phyloP scores from a whole-genome alignment of 495 filamentous ascomycete genomes.

The Bombardia bombarda region DNA sequence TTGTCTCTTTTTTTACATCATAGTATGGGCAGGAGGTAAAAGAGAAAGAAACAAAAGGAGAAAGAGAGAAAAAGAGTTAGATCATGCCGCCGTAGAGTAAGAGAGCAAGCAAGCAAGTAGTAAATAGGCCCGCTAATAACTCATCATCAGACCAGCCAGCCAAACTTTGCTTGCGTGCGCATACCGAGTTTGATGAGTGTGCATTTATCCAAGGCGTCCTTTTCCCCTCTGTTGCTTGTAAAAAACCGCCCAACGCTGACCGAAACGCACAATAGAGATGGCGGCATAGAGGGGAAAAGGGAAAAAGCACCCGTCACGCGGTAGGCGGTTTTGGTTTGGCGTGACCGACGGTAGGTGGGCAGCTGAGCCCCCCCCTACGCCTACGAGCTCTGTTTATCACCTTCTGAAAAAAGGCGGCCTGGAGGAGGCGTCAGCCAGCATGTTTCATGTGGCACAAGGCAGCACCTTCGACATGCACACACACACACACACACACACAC shows the following conservation, averaged over 20 bases:
- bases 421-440: neutral
- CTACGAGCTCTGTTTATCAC: too few relatives aligned
- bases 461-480: neutral
- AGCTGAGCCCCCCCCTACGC: constrained; percentile 25
- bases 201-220: too few relatives aligned
- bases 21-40: too few relatives aligned
- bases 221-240: constrained; percentile 1
- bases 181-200: too few relatives aligned
- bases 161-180: too few relatives aligned
- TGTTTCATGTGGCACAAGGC: constrained; percentile 6
- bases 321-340: constrained; percentile 5
- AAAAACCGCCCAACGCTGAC: too few relatives aligned
- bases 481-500: too few relatives aligned
- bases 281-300: neutral
- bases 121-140: neutral
- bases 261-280: too few relatives aligned
- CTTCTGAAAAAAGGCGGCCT: neutral
- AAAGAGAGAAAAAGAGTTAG: too few relatives aligned
- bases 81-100: too few relatives aligned
- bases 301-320: constrained; percentile 14
- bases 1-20: neutral
- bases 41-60: too few relatives aligned
- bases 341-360: constrained; percentile 15
- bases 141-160: constrained; percentile 17
- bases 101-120: neutral